These are phyloP conservation scores for Ganoderma lucidum DNA, from an alignment of 1,284 basidiomycete species.

Conservation along the genomic window DNA sequence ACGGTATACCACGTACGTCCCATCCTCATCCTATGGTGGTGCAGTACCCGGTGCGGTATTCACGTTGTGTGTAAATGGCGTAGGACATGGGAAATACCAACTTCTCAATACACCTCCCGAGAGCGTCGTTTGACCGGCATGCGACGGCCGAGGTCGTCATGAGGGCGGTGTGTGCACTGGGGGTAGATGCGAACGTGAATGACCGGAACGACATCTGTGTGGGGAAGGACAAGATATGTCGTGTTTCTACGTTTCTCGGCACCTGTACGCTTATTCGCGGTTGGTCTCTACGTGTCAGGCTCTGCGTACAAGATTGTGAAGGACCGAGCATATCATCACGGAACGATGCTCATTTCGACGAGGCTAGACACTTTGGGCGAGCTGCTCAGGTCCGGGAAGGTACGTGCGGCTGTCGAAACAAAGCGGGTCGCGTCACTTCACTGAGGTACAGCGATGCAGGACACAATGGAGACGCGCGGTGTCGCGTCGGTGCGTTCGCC, in stretches of 20 bases:
- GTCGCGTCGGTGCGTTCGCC: slow-evolving; percentile 93
- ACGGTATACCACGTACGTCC: slow-evolving; percentile 93
- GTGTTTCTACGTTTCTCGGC: slow-evolving; percentile 15
- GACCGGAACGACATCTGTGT: slow-evolving; percentile 93
- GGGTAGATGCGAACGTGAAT: slow-evolving; percentile 82
- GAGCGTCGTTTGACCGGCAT: slow-evolving; percentile 82
- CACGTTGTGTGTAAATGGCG: background rate
- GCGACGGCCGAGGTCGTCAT: slow-evolving; percentile 84
- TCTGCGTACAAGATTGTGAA: slow-evolving; percentile 97
- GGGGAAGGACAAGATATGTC: slow-evolving; percentile 84
- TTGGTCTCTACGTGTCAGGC: slow-evolving; percentile 81
- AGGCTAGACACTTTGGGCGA: slow-evolving; percentile 76
- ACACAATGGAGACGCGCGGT: slow-evolving; percentile 83
- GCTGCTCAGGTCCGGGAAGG: slow-evolving; percentile 77
- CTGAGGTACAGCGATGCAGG: slow-evolving; percentile 49
- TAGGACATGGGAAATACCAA: slow-evolving; percentile 98
- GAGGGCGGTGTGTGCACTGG: slow-evolving; percentile 80
- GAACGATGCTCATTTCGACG: slow-evolving; percentile 97
- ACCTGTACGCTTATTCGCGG: slow-evolving; percentile 14
- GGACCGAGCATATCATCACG: slow-evolving; percentile 95
- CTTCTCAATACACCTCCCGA: slow-evolving; percentile 92
- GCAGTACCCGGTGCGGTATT: background rate
- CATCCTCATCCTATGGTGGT: background rate
- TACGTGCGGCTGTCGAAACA: slow-evolving; percentile 41
- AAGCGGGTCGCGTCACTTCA: slow-evolving; percentile 11